phyloP scores from a whole-genome alignment of 2,329 filamentous ascomycete genomes.

The Ascochyta fabae region DNA sequence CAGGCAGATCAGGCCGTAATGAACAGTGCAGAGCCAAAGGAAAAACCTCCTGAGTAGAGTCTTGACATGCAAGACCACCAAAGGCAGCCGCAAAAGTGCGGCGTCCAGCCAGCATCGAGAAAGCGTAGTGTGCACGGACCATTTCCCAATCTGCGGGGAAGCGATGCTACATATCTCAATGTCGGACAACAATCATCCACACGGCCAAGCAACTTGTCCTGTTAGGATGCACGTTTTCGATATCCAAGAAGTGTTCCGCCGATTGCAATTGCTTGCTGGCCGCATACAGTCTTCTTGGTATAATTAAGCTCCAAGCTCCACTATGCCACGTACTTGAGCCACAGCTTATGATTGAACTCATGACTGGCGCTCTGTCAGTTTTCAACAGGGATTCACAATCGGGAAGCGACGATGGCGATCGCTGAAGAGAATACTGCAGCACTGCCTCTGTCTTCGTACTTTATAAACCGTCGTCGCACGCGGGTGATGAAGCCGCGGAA shows the following conservation, averaged over 20 bases:
- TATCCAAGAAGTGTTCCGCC: neutral
- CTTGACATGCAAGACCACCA: neutral
- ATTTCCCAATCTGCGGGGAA: neutral
- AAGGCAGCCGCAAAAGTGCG: neutral
- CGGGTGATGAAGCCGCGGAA: neutral
- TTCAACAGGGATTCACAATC: neutral
- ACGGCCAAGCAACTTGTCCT: neutral
- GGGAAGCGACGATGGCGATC: neutral
- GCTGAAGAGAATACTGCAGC: neutral
- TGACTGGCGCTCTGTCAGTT: neutral
- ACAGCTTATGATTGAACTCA: neutral
- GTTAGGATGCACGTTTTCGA: neutral
- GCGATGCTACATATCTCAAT: neutral
- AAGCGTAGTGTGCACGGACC: neutral
- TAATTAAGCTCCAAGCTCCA: neutral
- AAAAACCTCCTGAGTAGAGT: neutral
- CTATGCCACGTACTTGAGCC: neutral
- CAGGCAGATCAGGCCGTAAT: neutral
- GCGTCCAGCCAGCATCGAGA: neutral
- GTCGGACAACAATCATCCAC: neutral
- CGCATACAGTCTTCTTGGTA: neutral
- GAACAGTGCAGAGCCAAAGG: neutral
- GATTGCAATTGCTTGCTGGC: neutral
- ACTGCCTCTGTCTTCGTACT: neutral
- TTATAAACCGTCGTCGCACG: neutral